Evolutionary conservation across 805 yeast genomes (phyloP).

Genomic region (Candida loeiensis): DNA sequence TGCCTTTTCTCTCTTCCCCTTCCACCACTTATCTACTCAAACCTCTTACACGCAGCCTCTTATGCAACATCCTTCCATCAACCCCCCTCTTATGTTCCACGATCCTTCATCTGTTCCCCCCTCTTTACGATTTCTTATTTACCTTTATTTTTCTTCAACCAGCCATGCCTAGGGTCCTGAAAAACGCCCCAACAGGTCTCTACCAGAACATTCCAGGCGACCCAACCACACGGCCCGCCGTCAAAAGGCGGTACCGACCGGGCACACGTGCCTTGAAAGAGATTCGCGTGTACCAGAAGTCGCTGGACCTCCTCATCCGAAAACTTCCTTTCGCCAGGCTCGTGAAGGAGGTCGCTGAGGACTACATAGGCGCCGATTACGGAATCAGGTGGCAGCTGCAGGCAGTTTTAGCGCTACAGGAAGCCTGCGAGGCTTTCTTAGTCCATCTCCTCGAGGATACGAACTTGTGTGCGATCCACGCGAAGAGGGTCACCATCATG

Average conservation of each 20-base stretch:
- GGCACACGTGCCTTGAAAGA: constrained; percentile 68
- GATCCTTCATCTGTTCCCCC: background rate
- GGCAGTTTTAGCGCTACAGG: constrained; percentile 75
- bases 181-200: constrained; percentile 26
- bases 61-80: background rate
- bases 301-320: constrained; percentile 63
- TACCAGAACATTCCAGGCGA: constrained; percentile 54
- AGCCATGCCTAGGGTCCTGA: constrained; percentile 10
- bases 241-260: constrained; percentile 50
- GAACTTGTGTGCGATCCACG: constrained; percentile 72
- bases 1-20: no score
- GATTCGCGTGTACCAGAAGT: constrained; percentile 62
- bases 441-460: constrained; percentile 75
- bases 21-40: background rate
- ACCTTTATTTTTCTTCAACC: constrained; percentile 2
- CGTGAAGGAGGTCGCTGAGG: constrained; percentile 69
- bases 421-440: constrained; percentile 75
- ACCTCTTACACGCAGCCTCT: background rate
- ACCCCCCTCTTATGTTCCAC: background rate
- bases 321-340: constrained; percentile 76
- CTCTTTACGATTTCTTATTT: background rate
- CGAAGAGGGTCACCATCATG: constrained; percentile 82
- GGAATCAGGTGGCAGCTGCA: constrained; percentile 75
- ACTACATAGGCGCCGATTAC: constrained; percentile 49
- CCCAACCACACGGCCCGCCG: constrained; percentile 32